Base-by-base conservation (phyloP, 2,329 filamentous ascomycete genomes). In the Botryotinia narcissicola region DNA sequence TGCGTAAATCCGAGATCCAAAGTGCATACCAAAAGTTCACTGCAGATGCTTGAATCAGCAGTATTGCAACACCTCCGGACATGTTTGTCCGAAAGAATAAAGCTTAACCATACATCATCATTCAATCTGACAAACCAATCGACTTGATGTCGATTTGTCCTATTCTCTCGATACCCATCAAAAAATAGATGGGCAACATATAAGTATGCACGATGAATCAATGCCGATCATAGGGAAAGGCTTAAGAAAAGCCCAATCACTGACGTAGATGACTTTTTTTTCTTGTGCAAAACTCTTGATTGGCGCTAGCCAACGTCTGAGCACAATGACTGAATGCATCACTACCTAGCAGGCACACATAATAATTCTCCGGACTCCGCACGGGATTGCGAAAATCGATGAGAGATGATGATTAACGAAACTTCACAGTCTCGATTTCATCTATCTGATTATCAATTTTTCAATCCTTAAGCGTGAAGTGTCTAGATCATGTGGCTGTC, bases 241-340 rank as follows among this genome's bases (percentile, higher is more conserved):
- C 22, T 69, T 48, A n/a, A 51, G n/a, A 32, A 42, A 51, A 48
- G 9, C 5, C 46, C 20, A 18, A 48, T 42, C 42, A 40, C 66
- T 69, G 66, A 69, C 66, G 66, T 69, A 69, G 44, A 69, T 32
- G 66, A 69, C 66, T 69, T 68, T 57, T n/a, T 44, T 57, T 57
- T 18, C 51, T 9, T 9, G 51, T 18, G n/a, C 32, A 18, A 40
- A 62, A n/a, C 14, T 62, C 60, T 40, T 40, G 35, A 25, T 62
- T 42, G 51, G 51, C 14, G 14, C 51, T 57, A 18, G 25, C 37
- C 35, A 25, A 61, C 22, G 22, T 62, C 60, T 62, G 37, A 62
- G 60, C 60, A 40, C 25, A 40, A n/a, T 54, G 48, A 54, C 3
- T 14, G 25, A 54, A n/a, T 29, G 16, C n/a, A 57, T 57, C 51